Evolutionary conservation across 2,329 filamentous ascomycete genomes (phyloP), one percentile per base, ranked within the genome.

Genomic region (Eutypa lata): DNA sequence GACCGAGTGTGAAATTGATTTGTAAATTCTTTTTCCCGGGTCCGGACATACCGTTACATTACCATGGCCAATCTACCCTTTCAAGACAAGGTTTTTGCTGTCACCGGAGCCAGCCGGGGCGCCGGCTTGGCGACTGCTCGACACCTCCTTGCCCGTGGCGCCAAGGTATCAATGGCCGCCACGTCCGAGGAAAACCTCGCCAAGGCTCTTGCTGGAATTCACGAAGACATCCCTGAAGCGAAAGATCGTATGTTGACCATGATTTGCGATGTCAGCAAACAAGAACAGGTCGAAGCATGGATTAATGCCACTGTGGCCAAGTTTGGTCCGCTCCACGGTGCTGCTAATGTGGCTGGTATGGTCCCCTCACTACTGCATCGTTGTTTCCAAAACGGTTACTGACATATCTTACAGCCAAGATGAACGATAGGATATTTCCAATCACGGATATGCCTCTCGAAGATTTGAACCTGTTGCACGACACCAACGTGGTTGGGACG

Each of bases 401-500:
- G 6, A 38, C 35, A 7, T 7, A 18, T 16, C 13, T 18, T 38
- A 14, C 13, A 38, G 35, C 35, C 6, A 38, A 38, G 35, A 38
- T 38, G 35, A 38, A 38, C 35, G 35, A 38, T 38, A 14, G 35
- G 35, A 38, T 38, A 38, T 38, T 7, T 18, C 35, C 35, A 16
- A 38, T 38, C 13, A 38, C 35, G 35, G 35, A 38, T 21, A 51
- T 71, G 21, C 65, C 64, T 0, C 69, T 75, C 18, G 67, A 71
- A 1, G 68, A 73, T 24, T 78, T 73, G 71, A 68, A 76, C 44
- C 62, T 65, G 38, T 62, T 73, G 14, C 59, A 78, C 47, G 60
- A 62, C 1, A 71, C 77, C 11, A 79, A 80, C 58, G 51, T 72
- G 5, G 68, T 60, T 7, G 77, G 80, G 4, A 65, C 76, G 35